Evolutionary conservation across 2,329 filamentous ascomycete species (phyloP).

Genomic region (Dothiorella sarmentorum): DNA sequence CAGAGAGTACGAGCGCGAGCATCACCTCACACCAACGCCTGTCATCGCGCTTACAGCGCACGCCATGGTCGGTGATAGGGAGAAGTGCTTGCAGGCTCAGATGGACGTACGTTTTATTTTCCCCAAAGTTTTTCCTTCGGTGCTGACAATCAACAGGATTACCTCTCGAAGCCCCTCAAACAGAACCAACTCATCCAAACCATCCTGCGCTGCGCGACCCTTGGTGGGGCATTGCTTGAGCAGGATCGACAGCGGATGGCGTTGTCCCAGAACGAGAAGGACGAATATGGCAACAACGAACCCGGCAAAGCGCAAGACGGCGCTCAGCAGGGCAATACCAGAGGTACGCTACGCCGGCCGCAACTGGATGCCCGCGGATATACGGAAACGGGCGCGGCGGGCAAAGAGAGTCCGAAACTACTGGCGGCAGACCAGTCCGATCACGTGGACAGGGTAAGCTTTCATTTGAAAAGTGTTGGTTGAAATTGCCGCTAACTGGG

Average conservation of each 20-base stretch:
- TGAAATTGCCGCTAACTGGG: slow-evolving; percentile 11
- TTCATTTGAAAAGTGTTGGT: slow-evolving; percentile 20
- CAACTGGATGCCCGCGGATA: slow-evolving; percentile 61
- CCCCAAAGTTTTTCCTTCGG: slow-evolving; percentile 16
- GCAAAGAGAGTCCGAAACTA: slow-evolving; percentile 61
- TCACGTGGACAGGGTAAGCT: slow-evolving; percentile 55
- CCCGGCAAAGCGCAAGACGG: slow-evolving; percentile 22
- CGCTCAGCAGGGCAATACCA: slow-evolving; percentile 17
- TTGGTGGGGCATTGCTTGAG: slow-evolving; percentile 78
- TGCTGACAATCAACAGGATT: slow-evolving; percentile 56
- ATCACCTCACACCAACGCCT: slow-evolving; percentile 77
- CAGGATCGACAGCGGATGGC: slow-evolving; percentile 57
- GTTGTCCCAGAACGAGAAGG: slow-evolving; percentile 21
- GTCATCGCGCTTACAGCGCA: slow-evolving; percentile 97
- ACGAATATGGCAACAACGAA: slow-evolving; percentile 21
- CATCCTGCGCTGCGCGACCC: slow-evolving; percentile 91
- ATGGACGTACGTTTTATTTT: no score
- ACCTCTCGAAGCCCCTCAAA: slow-evolving; percentile 92
- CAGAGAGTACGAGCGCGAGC: slow-evolving; percentile 83
- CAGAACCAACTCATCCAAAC: slow-evolving; percentile 98
- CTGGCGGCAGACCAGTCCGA: slow-evolving; percentile 60
- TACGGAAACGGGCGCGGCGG: slow-evolving; percentile 64
- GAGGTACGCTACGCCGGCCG: slow-evolving; percentile 44
- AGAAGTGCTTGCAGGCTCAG: slow-evolving; percentile 96
- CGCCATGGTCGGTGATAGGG: slow-evolving; percentile 96